Percentiles rank a stretch among this genome's conserved stretches.
Conservation (phyloP, 164 flowering plant genomes). For the Macadamia tetraphylla region DNA sequence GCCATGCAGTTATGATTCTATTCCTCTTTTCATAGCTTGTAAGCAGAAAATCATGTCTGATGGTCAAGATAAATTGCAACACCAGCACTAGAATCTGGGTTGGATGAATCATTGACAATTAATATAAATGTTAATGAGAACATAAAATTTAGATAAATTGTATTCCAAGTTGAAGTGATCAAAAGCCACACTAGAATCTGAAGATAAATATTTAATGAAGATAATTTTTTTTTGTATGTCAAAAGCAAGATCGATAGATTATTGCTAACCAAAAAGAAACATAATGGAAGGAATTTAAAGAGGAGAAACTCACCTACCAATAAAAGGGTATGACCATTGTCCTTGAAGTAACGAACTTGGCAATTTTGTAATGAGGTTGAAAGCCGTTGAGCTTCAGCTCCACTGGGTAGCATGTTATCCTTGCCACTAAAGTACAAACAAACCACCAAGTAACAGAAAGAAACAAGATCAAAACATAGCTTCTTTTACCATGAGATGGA, state of each 20-base stretch:
- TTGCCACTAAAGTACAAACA: conserved; percentile 57
- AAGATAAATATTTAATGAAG: background rate
- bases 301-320: conserved; percentile 41
- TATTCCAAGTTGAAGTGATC: background rate
- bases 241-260: background rate
- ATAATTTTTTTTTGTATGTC: background rate
- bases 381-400: conserved; percentile 70
- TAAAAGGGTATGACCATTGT: conserved; percentile 80
- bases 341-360: conserved; percentile 63
- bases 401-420: conserved; percentile 84
- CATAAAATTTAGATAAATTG: background rate
- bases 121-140: too few relatives aligned
- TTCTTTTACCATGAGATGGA: background rate
- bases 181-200: background rate
- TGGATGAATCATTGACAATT: too few relatives aligned
- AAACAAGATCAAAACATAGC: background rate
- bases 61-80: too few relatives aligned
- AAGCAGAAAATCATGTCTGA: too few relatives aligned
- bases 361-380: conserved; percentile 46
- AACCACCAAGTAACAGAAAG: conserved; percentile 4
- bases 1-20: too few relatives aligned
- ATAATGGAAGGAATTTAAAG: background rate
- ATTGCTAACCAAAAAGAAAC: background rate
- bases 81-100: too few relatives aligned
- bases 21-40: too few relatives aligned